Evolutionary conservation across 116 monocot species (phyloP), one percentile per base, ranked within the genome.

Genomic region (Iris pallida): DNA sequence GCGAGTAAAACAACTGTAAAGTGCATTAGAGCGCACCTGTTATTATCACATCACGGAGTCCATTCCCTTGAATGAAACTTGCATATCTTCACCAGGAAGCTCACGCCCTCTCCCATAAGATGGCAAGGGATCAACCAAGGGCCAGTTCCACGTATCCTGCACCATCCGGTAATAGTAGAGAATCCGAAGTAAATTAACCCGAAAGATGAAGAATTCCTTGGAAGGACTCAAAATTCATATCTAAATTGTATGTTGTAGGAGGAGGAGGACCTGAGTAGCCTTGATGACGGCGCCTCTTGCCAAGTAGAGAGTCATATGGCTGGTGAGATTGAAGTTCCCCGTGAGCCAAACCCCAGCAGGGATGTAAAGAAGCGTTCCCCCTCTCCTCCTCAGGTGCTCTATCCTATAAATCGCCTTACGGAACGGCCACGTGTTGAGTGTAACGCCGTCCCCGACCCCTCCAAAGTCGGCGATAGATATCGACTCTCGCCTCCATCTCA

Each of bases 281-380:
- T 70, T 84, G 66, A 93, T 89, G 47, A 84, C 78, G 1, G 93
- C 93, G 16, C 78, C 93, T 52, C 82, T 69, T 44, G 82, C 89
- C 70, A 93, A 89, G 66, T 73, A 93, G 41, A 89, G 73, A 0
- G 93, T 93, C 93, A 93, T 89, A 69, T 80, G 83, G 68, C 93
- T 89, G 7, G 86, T 93, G 68, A 93, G 89, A 54, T 93, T 89
- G 73, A 93, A 86, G 57, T 63, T 73, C 4, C 81, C 93, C 11
- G 93, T 93, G 62, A 93, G 86, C 86, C 86, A 93, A 14, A 84
- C 74, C 0, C 93, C 93, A 1, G 64, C 56, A 17, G 83, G 86
- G 1, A 93, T 73, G 20, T 86, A 80, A 10, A 93, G 80, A 7
- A 78, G 73, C 17, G 84, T 86, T 8, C 93, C 93, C 1, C 93